Percentiles rank a stretch among this genome's conserved stretches.
These are phyloP conservation scores for Gynandropsis gynandra DNA, from an alignment of 345 rosid genomes.

Conservation along the genomic window DNA sequence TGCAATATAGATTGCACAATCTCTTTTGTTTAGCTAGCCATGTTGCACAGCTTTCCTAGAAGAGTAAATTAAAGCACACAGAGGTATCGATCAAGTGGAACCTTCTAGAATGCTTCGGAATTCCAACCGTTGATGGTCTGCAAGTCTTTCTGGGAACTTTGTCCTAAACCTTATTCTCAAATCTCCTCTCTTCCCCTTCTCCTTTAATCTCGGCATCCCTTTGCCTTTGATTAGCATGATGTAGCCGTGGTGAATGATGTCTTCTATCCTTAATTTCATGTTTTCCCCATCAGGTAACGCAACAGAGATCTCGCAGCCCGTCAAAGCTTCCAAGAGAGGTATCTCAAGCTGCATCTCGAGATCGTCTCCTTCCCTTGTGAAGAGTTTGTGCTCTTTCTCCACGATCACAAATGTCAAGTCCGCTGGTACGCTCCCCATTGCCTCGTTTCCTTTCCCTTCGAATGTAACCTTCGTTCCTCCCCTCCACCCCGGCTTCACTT, in stretches of 20 bases:
- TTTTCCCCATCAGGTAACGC: constrained; percentile 51
- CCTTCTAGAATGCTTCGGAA: constrained; percentile 40
- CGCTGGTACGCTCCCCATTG: constrained; percentile 48
- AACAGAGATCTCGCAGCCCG: constrained; percentile 46
- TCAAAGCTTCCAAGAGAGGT: constrained; percentile 54
- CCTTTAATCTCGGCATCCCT: constrained; percentile 61
- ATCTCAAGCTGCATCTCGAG: constrained; percentile 47
- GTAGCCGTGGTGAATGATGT: constrained; percentile 51
- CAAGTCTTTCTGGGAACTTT: constrained; percentile 45
- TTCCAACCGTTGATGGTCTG: constrained; percentile 40
- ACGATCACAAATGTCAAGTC: constrained; percentile 55
- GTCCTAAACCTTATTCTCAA: constrained; percentile 40
- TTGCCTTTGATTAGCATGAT: constrained; percentile 41
- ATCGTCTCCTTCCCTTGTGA: constrained; percentile 59
- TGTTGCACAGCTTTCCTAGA: constrained; percentile 17
- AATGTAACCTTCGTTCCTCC: constrained; percentile 73
- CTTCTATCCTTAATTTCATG: constrained; percentile 33
- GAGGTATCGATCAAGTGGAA: constrained; percentile 25
- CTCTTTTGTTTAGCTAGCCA: constrained; percentile 15
- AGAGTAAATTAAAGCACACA: constrained; percentile 7
- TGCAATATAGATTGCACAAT: constrained; percentile 17
- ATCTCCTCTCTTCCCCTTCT: constrained; percentile 52
- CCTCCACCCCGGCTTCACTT: constrained; percentile 89
- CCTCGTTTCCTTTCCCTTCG: constrained; percentile 73
- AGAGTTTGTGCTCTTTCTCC: constrained; percentile 52